Evolutionary conservation across 2,329 filamentous ascomycete species (phyloP).

Genomic region (Diaporthe eres): DNA sequence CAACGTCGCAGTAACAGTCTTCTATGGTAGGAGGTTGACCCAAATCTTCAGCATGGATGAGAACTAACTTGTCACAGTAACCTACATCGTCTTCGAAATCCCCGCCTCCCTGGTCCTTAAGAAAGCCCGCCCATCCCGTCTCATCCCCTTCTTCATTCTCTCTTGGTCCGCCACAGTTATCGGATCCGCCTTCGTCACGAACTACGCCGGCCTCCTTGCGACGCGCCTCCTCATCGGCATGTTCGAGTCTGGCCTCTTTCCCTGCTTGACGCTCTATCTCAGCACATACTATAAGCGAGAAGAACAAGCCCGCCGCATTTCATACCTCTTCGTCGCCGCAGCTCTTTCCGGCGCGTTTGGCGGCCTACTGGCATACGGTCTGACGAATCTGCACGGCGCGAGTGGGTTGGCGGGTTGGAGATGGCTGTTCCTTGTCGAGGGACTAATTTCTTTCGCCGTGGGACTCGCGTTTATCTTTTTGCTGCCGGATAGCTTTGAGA

Average conservation of each 20-base stretch:
- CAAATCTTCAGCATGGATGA: background rate
- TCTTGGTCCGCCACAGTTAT: conserved; percentile 72
- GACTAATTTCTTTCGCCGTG: conserved; percentile 51
- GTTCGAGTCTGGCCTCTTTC: conserved; percentile 46
- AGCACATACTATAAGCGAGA: conserved; percentile 46
- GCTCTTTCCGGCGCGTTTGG: conserved; percentile 54
- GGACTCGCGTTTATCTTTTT: conserved; percentile 64
- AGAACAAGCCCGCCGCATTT: conserved; percentile 43
- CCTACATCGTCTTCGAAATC: conserved; percentile 73
- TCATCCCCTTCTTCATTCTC: conserved; percentile 75
- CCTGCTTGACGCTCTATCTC: conserved; percentile 45
- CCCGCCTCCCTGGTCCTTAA: conserved; percentile 77
- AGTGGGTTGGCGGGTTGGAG: conserved; percentile 52
- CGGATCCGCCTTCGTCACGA: conserved; percentile 70
- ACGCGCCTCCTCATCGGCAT: conserved; percentile 54
- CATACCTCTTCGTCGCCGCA: conserved; percentile 51
- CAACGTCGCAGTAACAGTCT: conserved; percentile 75
- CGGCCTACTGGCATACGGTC: conserved; percentile 55
- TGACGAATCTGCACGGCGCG: conserved; percentile 51
- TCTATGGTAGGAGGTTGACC: conserved; percentile 72
- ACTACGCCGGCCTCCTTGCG: conserved; percentile 74
- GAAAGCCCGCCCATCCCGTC: conserved; percentile 73
- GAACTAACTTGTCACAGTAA: conserved; percentile 53
- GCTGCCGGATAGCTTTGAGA: conserved; percentile 72
- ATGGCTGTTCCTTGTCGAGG: conserved; percentile 56